Evolutionary conservation across 768 basidiomycete species (phyloP), one percentile per base, ranked within the genome.

Genomic region (Cystofilobasidium macerans): DNA sequence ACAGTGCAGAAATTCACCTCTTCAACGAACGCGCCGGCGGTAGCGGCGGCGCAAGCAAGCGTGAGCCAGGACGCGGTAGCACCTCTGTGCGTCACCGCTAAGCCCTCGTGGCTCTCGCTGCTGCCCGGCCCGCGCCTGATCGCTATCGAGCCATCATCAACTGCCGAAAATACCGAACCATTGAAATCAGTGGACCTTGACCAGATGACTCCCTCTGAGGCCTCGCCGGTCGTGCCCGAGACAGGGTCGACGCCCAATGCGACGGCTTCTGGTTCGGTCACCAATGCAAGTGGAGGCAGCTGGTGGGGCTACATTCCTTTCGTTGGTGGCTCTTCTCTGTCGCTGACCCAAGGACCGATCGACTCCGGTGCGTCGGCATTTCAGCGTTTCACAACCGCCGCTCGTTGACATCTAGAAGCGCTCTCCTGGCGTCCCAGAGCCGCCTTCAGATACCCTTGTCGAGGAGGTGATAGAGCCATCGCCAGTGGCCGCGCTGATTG

Each of bases 261-360:
- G 30, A 36, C 24, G 47, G 38, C 38, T 40, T 8, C 38, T 40
- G 38, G 9, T 8, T 16, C 38, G 8, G 38, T 16, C 38, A 51
- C 3, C 13, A 28, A n/a, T n/a, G n/a, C n/a, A n/a, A n/a, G n/a
- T n/a, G n/a, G n/a, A n/a, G n/a, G 62, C n/a, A 33, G 63, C 32
- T 65, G 64, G 64, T 65, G 64, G 64, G 57, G 33, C 9, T 57
- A 57, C 54, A 47, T 65, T n/a, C 64, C 64, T n/a, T 42, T 65
- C 13, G 64, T 65, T 3, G 57, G 42, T 11, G 57, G 47, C 20
- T 35, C 36, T 38, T 36, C 51, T 12, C 35, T 22, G 36, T 12
- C 26, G 32, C 30, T 30, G 7, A 20, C 13, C 9, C 32, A 35
- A n/a, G 26, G 13, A 28, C 32, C 48, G 35, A 24, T 22, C 26